Evolutionary conservation across 306 rosid species (phyloP).

Genomic region (Trifolium subterraneum): DNA sequence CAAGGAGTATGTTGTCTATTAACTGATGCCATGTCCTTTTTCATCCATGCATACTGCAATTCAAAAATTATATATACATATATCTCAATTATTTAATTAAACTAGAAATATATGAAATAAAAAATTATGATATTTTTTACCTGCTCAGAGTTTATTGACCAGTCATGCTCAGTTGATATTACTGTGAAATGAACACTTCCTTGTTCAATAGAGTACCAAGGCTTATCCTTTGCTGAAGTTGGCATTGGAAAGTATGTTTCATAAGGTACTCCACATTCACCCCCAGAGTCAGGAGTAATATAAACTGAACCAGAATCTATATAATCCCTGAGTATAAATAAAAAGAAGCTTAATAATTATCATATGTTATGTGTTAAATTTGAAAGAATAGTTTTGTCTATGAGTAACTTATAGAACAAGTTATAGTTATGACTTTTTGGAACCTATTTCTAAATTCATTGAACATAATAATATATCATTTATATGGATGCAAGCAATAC

Average conservation of each 20-base stretch:
- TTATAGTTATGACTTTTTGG: background rate
- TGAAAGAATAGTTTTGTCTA: no score
- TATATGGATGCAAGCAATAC: conserved; percentile 39
- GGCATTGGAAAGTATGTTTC: conserved; percentile 93
- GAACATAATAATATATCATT: background rate
- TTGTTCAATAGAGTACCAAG: conserved; percentile 92
- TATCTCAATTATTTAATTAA: conserved; percentile 14
- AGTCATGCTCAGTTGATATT: conserved; percentile 87
- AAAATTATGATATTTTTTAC: conserved; percentile 42
- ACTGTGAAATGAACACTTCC: conserved; percentile 79
- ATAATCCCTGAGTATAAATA: conserved; percentile 63
- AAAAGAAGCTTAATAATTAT: background rate
- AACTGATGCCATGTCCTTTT: conserved; percentile 78
- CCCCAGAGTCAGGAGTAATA: conserved; percentile 76
- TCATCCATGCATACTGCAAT: conserved; percentile 78
- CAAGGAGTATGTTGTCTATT: conserved; percentile 82
- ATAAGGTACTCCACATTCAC: conserved; percentile 93
- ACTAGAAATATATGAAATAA: conserved; percentile 11
- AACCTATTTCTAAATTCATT: background rate
- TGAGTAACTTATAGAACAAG: background rate
- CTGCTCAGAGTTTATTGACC: conserved; percentile 69
- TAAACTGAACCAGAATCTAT: conserved; percentile 63
- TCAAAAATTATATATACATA: conserved; percentile 4
- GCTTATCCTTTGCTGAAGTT: conserved; percentile 69
- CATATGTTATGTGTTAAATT: background rate